Evolutionary conservation across 2,329 filamentous ascomycete genomes (phyloP), one percentile per base, ranked within the genome.

Genomic region (Cytospora piceae): DNA sequence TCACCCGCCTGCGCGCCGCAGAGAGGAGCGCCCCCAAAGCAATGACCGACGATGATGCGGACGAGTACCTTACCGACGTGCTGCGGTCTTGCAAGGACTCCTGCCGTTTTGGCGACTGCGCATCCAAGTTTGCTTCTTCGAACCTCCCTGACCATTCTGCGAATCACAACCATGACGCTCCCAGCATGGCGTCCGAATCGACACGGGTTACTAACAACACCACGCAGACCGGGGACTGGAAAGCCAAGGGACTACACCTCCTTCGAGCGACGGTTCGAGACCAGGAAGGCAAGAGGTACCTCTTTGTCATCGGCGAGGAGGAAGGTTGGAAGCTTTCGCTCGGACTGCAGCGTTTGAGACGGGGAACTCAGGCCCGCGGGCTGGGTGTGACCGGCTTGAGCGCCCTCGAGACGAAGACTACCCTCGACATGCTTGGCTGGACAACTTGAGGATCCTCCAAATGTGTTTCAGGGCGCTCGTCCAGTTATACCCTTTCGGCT

Each of bases 251-350:
- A 60, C 74, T 88, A 61, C 88, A 90, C 73, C 75, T 91, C 12
- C 76, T 91, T 64, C 83, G 88, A 59, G 88, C 87, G 27, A 88
- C 83, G 17, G 81, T 90, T 65, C 80, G 86, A 63, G 88, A 91
- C 72, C 85, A 88, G 69, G 87, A 90, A 67, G 86, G 86, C 53
- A 89, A 88, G 77, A 82, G 87, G 42, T 90, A 86, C 72, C 75
- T 90, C 42, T 90, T 90, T 72, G 82, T 90, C 12, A 77, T 90
- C 39, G 80, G 82, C 51, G 87, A 90, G 72, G 82, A 86, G 67
- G 88, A 91, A 74, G 83, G 83, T 32, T 90, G 88, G 88, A 91
- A 91, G 81, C 79, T 91, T 29, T 81, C 86, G 1, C 78, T 85
- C 42, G 87, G 86, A 2, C 73, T 91, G 70, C 85, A 88, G 74